Percentiles rank a stretch among this genome's conserved stretches.
Conservation (phyloP, 345 rosid species). For the Eucalyptus paniculata region DNA sequence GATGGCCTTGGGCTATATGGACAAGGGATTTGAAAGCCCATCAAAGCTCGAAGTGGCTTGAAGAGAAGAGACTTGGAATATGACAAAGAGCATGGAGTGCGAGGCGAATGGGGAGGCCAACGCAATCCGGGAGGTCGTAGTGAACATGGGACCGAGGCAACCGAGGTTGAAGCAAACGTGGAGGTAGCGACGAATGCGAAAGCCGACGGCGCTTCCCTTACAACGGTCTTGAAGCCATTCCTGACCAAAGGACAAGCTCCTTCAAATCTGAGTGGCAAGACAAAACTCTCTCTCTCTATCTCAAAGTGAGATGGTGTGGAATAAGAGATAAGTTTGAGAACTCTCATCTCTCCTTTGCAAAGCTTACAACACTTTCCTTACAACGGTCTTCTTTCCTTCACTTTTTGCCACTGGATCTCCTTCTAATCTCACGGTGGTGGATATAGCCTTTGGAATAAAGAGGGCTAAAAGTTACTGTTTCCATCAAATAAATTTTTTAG, state of each 20-base stretch:
- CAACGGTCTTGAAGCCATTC: too few relatives aligned
- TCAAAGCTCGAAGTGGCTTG: too few relatives aligned
- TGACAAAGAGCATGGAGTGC: fast-evolving
- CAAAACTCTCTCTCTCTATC: too few relatives aligned
- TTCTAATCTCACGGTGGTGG: background rate
- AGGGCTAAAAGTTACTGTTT: background rate
- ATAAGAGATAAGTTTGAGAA: background rate
- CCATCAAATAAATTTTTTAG: fast-evolving
- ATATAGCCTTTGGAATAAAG: background rate
- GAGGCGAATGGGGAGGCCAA: too few relatives aligned
- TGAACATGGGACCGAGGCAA: fast-evolving
- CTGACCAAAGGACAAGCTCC: background rate
- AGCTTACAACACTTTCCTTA: background rate
- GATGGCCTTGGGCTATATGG: too few relatives aligned
- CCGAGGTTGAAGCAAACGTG: too few relatives aligned
- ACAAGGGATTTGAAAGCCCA: too few relatives aligned
- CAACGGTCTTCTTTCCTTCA: background rate
- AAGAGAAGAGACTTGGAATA: too few relatives aligned
- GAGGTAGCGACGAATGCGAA: too few relatives aligned
- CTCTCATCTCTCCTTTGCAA: background rate
- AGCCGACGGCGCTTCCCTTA: too few relatives aligned
- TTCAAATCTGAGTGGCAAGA: background rate
- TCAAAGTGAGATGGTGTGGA: too few relatives aligned
- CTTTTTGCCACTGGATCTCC: background rate
- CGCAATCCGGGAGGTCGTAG: too few relatives aligned